Base-by-base conservation (phyloP, 108 stramenopile genomes). In the Nitzschia inconspicua region DNA sequence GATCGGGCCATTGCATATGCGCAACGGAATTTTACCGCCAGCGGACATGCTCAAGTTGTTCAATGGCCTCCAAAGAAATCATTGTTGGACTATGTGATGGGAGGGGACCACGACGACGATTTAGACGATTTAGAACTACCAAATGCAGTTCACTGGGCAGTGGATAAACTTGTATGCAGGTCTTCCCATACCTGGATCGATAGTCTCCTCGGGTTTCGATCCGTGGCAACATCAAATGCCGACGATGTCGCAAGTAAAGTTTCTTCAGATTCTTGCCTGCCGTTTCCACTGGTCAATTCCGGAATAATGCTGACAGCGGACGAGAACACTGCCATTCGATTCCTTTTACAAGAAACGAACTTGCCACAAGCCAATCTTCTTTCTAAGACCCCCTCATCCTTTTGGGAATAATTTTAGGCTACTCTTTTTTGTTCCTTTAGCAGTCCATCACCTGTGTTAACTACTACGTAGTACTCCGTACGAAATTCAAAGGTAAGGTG, bases 1-100 rank as follows among this genome's bases (percentile, higher is more conserved):
- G 66, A 77, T 42, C 43, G 78, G 14, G 89, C 89, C 3, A 57
- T 91, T 55, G 76, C 79, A 1, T 87, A 79, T 68, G 84, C 86
- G 18, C 77, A 79, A 56, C 57, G 68, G 23, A 63, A 66, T 7
- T 73, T 63, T 57, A 80, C 83, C 10, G 57, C 47, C 23, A 62
- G 62, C 50, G 79, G 78, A 7, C 49, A 63, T 41, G 86, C 83
- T 2, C 20, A 52, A 26, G 73, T 87, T 16, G 78, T 80, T 11
- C 26, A 47, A 35, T 86, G 74, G 77, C 85, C 85, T 41, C 69
- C 69, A 9, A 52, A 53, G 19, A 70, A 57, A 47, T 61, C 60
- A 3, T 68, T 51, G 22, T 29, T 48, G 51, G 57, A 67, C 2
- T 8, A 34, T 14, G 19, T 11, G 9, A 9, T 49, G 31, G n/a